These are phyloP conservation scores for Mortierella hygrophila DNA, from an alignment of 192 early-diverging fungal genomes.

Conservation along the genomic window DNA sequence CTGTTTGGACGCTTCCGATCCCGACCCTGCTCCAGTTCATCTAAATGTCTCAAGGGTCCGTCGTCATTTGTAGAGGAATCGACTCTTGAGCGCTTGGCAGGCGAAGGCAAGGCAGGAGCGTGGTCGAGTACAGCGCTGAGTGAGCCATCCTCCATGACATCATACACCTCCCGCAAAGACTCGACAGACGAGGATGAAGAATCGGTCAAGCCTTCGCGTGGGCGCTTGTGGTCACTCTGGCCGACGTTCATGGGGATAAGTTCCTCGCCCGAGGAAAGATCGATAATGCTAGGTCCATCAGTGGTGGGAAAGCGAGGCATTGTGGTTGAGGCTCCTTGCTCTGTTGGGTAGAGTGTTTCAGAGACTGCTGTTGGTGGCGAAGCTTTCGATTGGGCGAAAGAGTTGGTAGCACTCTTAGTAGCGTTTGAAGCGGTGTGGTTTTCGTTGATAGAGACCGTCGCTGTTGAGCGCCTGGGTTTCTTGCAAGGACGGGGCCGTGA, in stretches of 20 bases:
- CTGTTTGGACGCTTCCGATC: background rate
- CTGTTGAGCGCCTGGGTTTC: background rate
- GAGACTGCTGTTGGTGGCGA: background rate
- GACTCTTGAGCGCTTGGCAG: slow-evolving; percentile 22
- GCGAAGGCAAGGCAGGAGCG: slow-evolving; percentile 33
- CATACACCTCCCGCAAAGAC: slow-evolving; percentile 40
- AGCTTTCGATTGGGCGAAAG: background rate
- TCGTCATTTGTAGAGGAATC: background rate
- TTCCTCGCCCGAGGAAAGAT: slow-evolving; percentile 45
- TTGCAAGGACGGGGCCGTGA: slow-evolving; percentile 12
- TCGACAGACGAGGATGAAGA: slow-evolving; percentile 4
- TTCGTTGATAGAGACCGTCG: background rate
- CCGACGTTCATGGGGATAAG: slow-evolving; percentile 29
- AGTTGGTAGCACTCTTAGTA: background rate
- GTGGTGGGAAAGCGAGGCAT: background rate
- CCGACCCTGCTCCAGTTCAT: background rate
- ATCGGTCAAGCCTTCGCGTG: slow-evolving; percentile 16
- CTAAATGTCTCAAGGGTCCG: background rate
- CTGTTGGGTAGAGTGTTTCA: background rate
- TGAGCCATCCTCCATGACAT: slow-evolving; percentile 41
- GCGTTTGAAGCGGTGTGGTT: background rate
- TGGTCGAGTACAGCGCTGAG: slow-evolving; percentile 36
- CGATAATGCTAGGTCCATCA: slow-evolving; percentile 35
- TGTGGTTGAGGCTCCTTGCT: background rate
- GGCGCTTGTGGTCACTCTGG: slow-evolving; percentile 45